Percentiles rank a stretch among this genome's conserved stretches.
Evolutionary conservation across 192 early-diverging fungal species (phyloP).

Genomic region (Coemansia sp.): DNA sequence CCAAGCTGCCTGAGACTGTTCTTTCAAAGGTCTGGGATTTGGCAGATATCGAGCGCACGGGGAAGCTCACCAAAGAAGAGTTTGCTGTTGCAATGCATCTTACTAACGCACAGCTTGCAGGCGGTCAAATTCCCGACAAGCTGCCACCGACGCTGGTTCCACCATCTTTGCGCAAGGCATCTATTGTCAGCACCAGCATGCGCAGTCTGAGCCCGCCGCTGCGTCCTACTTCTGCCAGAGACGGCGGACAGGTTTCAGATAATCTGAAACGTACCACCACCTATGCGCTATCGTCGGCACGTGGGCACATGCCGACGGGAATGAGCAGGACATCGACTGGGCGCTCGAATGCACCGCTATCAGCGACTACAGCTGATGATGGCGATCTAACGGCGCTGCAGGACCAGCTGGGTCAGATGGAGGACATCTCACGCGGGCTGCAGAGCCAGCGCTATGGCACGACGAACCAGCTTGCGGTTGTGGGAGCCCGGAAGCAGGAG

Average conservation of each 20-base stretch:
- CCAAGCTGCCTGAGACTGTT: conserved; percentile 62
- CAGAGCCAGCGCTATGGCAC: conserved; percentile 40
- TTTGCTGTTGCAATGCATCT: conserved; percentile 83
- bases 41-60: conserved; percentile 62
- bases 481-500: conserved; percentile 45
- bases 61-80: conserved; percentile 64
- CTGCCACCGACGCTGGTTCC: conserved; percentile 52
- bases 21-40: conserved; percentile 84
- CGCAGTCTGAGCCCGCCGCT: conserved; percentile 34
- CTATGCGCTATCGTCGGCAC: conserved; percentile 21
- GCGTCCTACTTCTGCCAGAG: conserved; percentile 24
- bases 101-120: conserved; percentile 61
- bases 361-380: conserved; percentile 25
- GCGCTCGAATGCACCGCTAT: conserved; percentile 27
- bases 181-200: conserved; percentile 37
- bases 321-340: conserved; percentile 29
- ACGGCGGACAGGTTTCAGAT: conserved; percentile 21
- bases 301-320: conserved; percentile 10
- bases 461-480: conserved; percentile 29
- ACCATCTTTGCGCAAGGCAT: conserved; percentile 43
- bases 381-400: conserved; percentile 31
- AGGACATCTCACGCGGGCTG: conserved; percentile 43
- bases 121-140: conserved; percentile 54
- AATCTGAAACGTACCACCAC: conserved; percentile 34
- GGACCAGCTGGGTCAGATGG: conserved; percentile 39